phyloP scores from a whole-genome alignment of 164 flowering plant genomes.

The Liquidambar formosana region DNA sequence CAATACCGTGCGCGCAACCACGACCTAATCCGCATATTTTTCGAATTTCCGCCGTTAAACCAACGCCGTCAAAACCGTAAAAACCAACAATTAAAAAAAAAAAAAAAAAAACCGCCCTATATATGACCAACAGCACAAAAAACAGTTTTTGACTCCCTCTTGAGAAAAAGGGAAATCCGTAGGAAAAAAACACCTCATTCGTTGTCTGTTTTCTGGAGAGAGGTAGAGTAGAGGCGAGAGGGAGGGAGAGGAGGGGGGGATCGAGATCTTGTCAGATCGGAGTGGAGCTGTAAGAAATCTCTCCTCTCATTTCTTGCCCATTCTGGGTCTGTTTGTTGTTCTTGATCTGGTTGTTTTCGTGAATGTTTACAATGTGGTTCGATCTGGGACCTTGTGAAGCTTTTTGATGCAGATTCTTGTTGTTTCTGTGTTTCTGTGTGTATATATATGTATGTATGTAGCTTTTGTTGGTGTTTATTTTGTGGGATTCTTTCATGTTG shows the following conservation, averaged over 20 bases:
- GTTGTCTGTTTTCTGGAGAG: slow-evolving; percentile 2
- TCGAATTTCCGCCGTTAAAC: not conserved
- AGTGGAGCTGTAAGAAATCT: slow-evolving; percentile 27
- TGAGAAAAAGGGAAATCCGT: not conserved
- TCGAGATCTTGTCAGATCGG: slow-evolving; percentile 37
- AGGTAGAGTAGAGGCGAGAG: slow-evolving; percentile 9
- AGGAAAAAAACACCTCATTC: not conserved
- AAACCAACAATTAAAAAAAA: no score
- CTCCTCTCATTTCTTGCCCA: not conserved
- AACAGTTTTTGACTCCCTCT: not conserved
- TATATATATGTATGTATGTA: not conserved
- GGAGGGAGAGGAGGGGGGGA: slow-evolving; percentile 1
- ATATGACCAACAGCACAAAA: not conserved
- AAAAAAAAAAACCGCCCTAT: not conserved
- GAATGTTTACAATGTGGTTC: slow-evolving; percentile 17
- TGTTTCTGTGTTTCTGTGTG: not conserved
- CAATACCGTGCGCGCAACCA: not conserved
- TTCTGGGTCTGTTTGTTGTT: slow-evolving; percentile 4
- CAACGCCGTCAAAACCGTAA: slow-evolving; percentile 3
- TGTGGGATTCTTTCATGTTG: not conserved
- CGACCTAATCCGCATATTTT: no score
- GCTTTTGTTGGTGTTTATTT: not conserved
- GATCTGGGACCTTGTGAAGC: slow-evolving; percentile 1
- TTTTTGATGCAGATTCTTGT: not conserved
- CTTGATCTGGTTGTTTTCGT: slow-evolving; percentile 8